A percentile compares a stretch with the other conserved stretches of the same genome.
Evolutionary conservation across 495 filamentous ascomycete species (phyloP).

Genomic region (Hypoxylon fragiforme): DNA sequence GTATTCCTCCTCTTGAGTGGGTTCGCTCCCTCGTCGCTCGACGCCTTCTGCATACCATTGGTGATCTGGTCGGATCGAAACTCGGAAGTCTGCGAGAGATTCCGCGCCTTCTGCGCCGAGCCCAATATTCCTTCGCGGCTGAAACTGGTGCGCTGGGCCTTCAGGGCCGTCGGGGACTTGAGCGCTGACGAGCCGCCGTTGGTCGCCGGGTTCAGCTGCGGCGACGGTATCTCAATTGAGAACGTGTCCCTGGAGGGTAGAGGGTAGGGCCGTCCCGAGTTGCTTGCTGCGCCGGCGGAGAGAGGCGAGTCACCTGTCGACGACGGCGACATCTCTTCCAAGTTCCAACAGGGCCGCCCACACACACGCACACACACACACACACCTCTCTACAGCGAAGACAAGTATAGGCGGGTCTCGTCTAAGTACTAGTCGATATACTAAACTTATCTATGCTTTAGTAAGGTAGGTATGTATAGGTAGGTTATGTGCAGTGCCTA

Average conservation of each 20-base stretch:
- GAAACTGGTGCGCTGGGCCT: constrained; percentile 54
- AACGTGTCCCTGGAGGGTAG: constrained; percentile 50
- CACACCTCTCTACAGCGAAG: constrained; percentile 23
- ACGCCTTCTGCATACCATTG: constrained; percentile 51
- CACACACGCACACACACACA: no score
- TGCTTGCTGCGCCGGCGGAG: constrained; percentile 45
- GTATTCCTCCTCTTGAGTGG: constrained; percentile 67
- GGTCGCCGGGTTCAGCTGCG: constrained; percentile 42
- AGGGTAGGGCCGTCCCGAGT: constrained; percentile 47
- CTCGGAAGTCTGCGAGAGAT: constrained; percentile 58
- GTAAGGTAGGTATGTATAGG: no score
- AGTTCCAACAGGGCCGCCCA: constrained; percentile 19
- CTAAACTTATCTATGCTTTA: constrained; percentile 19
- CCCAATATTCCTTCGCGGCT: constrained; percentile 61
- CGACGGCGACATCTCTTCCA: constrained; percentile 53
- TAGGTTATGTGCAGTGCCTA: no score
- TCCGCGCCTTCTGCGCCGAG: constrained; percentile 59
- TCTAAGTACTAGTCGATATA: constrained; percentile 25
- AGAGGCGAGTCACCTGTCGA: constrained; percentile 56
- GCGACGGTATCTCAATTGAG: constrained; percentile 52
- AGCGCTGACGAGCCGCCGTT: constrained; percentile 51
- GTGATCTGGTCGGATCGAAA: constrained; percentile 40
- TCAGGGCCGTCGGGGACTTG: constrained; percentile 55
- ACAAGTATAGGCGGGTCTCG: constrained; percentile 19
- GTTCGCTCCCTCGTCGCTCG: constrained; percentile 55